A percentile compares a stretch with the other conserved stretches of the same genome.
Conservation (phyloP, 169 alveolate genomes). For the Miamiensis avidus region DNA sequence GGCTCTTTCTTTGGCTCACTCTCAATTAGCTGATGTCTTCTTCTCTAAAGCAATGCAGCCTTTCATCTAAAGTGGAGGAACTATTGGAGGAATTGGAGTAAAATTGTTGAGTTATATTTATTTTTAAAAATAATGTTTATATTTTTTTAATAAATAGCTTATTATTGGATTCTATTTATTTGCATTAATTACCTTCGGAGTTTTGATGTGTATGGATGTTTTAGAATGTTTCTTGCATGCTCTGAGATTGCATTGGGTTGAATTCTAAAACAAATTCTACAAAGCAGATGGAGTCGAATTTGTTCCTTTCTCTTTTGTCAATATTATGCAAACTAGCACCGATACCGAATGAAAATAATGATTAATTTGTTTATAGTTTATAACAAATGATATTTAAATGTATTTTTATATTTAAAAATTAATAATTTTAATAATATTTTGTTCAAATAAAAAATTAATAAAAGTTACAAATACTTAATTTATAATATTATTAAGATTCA, state of each 20-base stretch:
- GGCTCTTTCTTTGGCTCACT: conserved; percentile 99
- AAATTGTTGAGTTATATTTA: background rate
- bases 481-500: no score
- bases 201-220: conserved; percentile 98
- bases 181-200: conserved; percentile 94
- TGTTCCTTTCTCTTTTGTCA: conserved; percentile 69
- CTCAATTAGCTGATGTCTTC: conserved; percentile 95
- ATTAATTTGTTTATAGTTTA: no score
- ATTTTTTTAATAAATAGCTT: background rate
- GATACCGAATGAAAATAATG: no score
- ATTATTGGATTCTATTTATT: conserved; percentile 79
- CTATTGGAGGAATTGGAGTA: conserved; percentile 23
- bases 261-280: conserved; percentile 98
- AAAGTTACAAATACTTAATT: no score
- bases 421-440: no score
- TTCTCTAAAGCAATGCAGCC: conserved; percentile 78
- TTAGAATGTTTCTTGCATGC: conserved; percentile 99
- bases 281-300: conserved; percentile 97
- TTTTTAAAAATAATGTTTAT: background rate
- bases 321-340: background rate
- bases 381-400: no score
- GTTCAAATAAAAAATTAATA: no score
- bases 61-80: conserved; percentile 22
- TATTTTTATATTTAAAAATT: no score
- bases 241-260: conserved; percentile 99